Conservation (phyloP, 768 basidiomycete species). For the Boletus sp. region DNA sequence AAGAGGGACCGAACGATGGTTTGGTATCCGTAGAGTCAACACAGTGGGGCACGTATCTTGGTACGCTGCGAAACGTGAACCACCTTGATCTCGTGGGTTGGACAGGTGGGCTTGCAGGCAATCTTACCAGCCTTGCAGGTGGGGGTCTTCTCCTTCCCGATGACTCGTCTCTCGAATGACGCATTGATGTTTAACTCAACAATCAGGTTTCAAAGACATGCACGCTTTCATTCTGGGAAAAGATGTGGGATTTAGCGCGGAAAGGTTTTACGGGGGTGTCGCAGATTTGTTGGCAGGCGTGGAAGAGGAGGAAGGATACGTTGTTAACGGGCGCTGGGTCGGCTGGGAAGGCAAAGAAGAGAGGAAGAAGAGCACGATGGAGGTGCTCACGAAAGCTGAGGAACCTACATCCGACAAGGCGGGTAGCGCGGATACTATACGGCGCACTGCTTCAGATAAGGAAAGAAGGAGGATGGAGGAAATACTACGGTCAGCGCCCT, state of each 20-base stretch:
- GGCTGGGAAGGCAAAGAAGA: slow-evolving; percentile 17
- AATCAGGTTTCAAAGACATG: slow-evolving; percentile 61
- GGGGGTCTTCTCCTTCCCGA: neutral
- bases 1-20: slow-evolving; percentile 93
- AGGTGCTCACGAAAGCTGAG: neutral
- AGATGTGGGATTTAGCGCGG: slow-evolving; percentile 88
- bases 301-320: slow-evolving; percentile 56
- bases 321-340: slow-evolving; percentile 23
- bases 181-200: neutral
- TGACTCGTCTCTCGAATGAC: neutral
- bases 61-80: slow-evolving; percentile 87
- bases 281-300: slow-evolving; percentile 74
- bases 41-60: slow-evolving; percentile 93
- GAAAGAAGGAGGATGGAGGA: slow-evolving; percentile 27
- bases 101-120: slow-evolving; percentile 46
- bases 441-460: slow-evolving; percentile 20
- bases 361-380: slow-evolving; percentile 6
- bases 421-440: neutral
- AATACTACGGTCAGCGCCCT: slow-evolving; percentile 15
- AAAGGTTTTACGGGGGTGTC: slow-evolving; percentile 85
- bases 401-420: neutral
- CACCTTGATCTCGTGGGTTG: slow-evolving; percentile 93
- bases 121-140: slow-evolving; percentile 24
- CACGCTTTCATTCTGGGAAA: slow-evolving; percentile 87
- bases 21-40: slow-evolving; percentile 86